phyloP scores from a whole-genome alignment of 495 filamentous ascomycete species.

The Annulohypoxylon bovei region DNA sequence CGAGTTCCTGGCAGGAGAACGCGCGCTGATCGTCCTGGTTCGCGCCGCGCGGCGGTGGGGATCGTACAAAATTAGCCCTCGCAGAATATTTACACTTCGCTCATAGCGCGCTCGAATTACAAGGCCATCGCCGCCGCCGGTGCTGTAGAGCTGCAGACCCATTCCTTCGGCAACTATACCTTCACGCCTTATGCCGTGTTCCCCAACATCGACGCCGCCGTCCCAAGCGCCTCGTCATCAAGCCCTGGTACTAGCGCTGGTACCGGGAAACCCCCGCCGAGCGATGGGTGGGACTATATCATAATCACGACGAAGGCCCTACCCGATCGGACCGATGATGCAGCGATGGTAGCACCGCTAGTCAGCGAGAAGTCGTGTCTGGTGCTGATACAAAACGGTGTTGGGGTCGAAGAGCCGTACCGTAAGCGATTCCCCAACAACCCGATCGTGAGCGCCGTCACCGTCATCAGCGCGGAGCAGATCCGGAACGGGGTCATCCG shows the following conservation, averaged over 20 bases:
- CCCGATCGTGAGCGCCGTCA: constrained; percentile 70
- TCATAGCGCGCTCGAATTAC: constrained; percentile 68
- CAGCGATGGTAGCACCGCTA: constrained; percentile 59
- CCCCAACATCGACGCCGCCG: constrained; percentile 52
- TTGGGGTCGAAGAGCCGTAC: constrained; percentile 74
- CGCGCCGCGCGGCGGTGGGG: neutral
- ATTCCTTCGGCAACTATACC: constrained; percentile 63
- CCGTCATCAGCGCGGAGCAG: constrained; percentile 64
- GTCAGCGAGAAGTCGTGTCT: constrained; percentile 62
- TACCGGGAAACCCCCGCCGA: constrained; percentile 26
- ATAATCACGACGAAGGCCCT: constrained; percentile 69
- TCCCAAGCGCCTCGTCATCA: constrained; percentile 14
- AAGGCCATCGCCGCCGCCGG: constrained; percentile 51
- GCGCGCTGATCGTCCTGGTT: constrained; percentile 16
- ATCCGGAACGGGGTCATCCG: constrained; percentile 58
- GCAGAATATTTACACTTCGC: constrained; percentile 54
- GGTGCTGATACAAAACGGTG: constrained; percentile 76
- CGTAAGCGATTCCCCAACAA: constrained; percentile 62
- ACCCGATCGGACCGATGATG: constrained; percentile 60
- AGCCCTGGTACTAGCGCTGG: constrained; percentile 7
- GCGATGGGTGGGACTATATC: constrained; percentile 65
- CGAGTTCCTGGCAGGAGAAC: constrained; percentile 1
- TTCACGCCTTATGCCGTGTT: constrained; percentile 62
- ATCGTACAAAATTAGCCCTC: constrained; percentile 47
- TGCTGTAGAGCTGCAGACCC: constrained; percentile 61